Conservation (phyloP, 345 rosid genomes). For the Syzygium jambos region DNA sequence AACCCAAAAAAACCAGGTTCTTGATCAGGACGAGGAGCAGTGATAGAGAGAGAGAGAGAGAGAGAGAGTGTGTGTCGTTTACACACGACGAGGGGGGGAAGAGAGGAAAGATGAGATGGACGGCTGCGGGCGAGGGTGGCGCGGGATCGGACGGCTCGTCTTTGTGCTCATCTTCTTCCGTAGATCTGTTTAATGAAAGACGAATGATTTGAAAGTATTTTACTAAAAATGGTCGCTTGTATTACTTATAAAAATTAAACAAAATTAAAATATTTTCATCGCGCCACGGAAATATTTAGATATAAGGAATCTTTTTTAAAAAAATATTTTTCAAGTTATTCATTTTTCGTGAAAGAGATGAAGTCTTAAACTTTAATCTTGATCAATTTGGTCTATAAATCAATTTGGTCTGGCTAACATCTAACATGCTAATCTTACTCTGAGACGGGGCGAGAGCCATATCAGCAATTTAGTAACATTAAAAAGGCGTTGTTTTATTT, state of each 20-base stretch:
- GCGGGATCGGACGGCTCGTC: background rate
- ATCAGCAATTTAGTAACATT: background rate
- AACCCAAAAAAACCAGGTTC: background rate
- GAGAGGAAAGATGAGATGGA: background rate
- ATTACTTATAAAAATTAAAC: too few species aligned
- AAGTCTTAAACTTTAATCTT: background rate
- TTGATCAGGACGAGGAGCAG: background rate
- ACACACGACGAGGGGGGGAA: background rate
- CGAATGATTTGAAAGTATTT: too few species aligned
- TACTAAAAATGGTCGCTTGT: too few species aligned
- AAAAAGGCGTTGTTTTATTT: rapidly evolving
- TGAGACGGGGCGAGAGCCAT: rapidly evolving
- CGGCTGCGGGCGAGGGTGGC: background rate
- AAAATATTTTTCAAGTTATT: too few species aligned
- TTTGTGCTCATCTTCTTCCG: background rate
- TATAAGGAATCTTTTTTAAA: too few species aligned
- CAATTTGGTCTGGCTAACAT: background rate
- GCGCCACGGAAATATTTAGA: too few species aligned
- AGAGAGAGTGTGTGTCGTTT: background rate
- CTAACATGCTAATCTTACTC: background rate
- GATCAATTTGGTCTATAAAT: rapidly evolving
- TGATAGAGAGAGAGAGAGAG: too few species aligned
- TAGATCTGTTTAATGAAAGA: rapidly evolving
- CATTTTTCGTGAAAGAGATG: too few species aligned
- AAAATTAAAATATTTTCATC: too few species aligned